Evolutionary conservation across 108 stramenopile genomes (phyloP).

Genomic region (Stephanodiscus minutulus): DNA sequence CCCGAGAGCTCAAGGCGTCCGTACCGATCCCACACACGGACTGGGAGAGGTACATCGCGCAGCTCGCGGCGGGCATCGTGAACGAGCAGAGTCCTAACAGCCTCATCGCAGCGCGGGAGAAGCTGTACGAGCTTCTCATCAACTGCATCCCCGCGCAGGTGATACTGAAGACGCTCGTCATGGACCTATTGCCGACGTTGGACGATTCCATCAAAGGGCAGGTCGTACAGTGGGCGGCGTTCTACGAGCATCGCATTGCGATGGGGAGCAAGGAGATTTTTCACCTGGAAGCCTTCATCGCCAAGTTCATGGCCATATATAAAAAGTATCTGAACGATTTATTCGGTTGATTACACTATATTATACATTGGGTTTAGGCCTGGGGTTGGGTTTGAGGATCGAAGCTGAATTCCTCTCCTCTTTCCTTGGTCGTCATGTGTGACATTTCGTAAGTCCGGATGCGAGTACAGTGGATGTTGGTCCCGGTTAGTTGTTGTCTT

Average conservation of each 20-base stretch:
- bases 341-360: conserved; percentile 56
- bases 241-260: conserved; percentile 94
- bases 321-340: conserved; percentile 89
- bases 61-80: conserved; percentile 84
- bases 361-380: no score
- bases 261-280: conserved; percentile 97
- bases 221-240: conserved; percentile 93
- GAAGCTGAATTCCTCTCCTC: no score
- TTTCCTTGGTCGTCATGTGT: no score
- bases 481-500: no score
- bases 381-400: no score
- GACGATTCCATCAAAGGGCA: conserved; percentile 90
- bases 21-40: conserved; percentile 74
- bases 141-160: conserved; percentile 97
- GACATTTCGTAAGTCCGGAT: no score
- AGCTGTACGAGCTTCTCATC: conserved; percentile 95
- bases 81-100: conserved; percentile 88
- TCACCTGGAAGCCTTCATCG: conserved; percentile 98
- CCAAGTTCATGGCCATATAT: conserved; percentile 97
- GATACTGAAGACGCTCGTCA: conserved; percentile 88
- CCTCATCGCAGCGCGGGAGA: conserved; percentile 88
- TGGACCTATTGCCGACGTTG: conserved; percentile 82
- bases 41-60: conserved; percentile 95
- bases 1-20: conserved; percentile 43
- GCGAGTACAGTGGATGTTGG: no score